These are phyloP conservation scores for Aspergillus olivimuriae DNA, from an alignment of 495 filamentous ascomycete genomes.

Conservation along the genomic window DNA sequence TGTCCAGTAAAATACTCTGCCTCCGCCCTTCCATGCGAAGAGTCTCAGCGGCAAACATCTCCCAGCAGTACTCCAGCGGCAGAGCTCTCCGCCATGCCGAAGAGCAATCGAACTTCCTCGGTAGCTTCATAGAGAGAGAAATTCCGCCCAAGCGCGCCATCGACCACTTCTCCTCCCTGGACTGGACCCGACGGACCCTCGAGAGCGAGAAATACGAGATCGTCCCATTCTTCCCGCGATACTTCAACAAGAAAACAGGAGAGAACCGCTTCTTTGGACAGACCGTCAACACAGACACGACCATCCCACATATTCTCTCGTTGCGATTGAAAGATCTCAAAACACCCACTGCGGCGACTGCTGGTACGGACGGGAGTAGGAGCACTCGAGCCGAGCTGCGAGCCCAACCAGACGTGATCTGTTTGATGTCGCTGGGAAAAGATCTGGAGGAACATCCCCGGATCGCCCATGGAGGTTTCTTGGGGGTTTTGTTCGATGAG, in stretches of 20 bases:
- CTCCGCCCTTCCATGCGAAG: too few species aligned
- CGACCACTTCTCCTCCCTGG: slow-evolving; percentile 1
- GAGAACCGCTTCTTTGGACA: slow-evolving; percentile 2
- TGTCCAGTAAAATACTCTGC: too few species aligned
- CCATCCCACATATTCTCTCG: neutral
- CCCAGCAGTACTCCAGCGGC: neutral
- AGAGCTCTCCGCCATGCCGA: neutral
- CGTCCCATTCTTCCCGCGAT: slow-evolving; percentile 2
- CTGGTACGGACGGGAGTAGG: too few species aligned
- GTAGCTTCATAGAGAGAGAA: neutral
- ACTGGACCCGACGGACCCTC: neutral
- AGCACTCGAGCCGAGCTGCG: neutral
- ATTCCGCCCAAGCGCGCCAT: neutral
- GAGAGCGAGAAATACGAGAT: neutral
- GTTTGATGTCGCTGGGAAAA: neutral
- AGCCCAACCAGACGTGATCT: neutral
- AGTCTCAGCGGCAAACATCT: too few species aligned
- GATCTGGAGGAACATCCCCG: slow-evolving; percentile 2
- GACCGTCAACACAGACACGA: neutral
- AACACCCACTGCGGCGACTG: too few species aligned
- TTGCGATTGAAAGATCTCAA: neutral
- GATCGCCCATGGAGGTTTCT: slow-evolving; percentile 2
- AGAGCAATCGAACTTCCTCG: slow-evolving; percentile 1
- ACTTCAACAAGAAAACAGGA: neutral
- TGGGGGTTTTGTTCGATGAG: slow-evolving; percentile 2